Evolutionary conservation across 805 yeast genomes (phyloP), one percentile per base, ranked within the genome.

Genomic region (Cyberlindnera galapagoensis): DNA sequence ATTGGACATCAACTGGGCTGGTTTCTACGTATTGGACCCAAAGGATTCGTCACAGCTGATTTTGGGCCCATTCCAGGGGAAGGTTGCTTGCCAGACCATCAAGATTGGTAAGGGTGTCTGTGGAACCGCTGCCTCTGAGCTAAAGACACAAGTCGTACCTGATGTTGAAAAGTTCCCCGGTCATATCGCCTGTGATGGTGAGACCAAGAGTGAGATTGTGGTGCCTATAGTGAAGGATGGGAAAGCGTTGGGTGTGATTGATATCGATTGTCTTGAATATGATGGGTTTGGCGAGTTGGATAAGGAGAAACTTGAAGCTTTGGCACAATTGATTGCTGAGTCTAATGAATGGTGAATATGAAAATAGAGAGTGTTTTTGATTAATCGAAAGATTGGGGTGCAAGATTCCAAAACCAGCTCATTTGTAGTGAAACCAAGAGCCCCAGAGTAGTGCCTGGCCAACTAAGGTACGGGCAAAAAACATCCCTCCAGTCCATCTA

Each of bases 101-200:
- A 51, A 62, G 35, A 62, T 80, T 31, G 96, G 95, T 5, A 67
- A 61, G 37, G 98, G 98, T 10, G 97, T 90, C 1, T 92, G 97
- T 60, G 97, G 98, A 5, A 62, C 73, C 1, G 94, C 95, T 2
- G 95, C 94, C 0, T 39, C 51, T 0, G 42, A 62, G 1, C 56
- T 57, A 34, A 33, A 54, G 26, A 81, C 95, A 1, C 95, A 86
- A 51, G 50, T 87, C 6, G 96, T 90, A 9, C 65, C 69, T 1
- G 74, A 90, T 53, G 97, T 90, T 3, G 66, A 80, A 14, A 54
- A 70, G 44, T 86, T 75, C 47, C 94, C 95, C 0, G 94, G 94
- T 1, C 97, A 90, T 53, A 92, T 90, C 43, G 97, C 97, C 0
- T 90, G 98, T 60, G 98, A 92, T 59, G 95, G 95, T 1, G 95